Percentiles rank a stretch among this genome's conserved stretches.
phyloP scores from a whole-genome alignment of 1,284 basidiomycete genomes.

The Stereum hirsutum region DNA sequence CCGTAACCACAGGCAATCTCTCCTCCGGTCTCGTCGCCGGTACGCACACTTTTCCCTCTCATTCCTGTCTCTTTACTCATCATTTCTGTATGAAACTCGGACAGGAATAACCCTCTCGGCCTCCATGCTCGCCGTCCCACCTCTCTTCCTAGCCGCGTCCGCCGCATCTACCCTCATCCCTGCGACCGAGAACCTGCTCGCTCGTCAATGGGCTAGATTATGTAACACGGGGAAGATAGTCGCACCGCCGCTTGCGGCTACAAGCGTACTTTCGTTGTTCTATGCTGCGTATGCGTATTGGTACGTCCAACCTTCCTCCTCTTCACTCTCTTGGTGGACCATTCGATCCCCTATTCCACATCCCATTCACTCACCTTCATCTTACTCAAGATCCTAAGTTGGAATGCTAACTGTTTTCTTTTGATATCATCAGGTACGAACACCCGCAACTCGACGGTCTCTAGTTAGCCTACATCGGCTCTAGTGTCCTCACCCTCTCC shows the following conservation, averaged over 20 bases:
- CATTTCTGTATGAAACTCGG: no score
- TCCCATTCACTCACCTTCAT: no score
- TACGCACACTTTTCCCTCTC: not conserved
- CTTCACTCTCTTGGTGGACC: no score
- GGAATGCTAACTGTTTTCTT: no score
- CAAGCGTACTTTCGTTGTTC: not conserved
- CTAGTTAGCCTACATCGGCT: not conserved
- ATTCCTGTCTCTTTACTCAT: not conserved
- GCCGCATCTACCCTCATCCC: no score
- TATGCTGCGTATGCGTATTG: conserved; percentile 3
- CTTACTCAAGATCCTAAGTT: no score
- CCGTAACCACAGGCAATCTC: conserved; percentile 1
- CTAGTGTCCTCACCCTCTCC: not conserved
- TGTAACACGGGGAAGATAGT: not conserved
- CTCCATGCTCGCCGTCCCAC: conserved; percentile 2
- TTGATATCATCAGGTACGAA: no score
- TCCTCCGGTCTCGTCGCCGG: conserved; percentile 3
- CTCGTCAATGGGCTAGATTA: not conserved
- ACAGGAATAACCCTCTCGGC: conserved; percentile 1
- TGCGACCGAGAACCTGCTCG: not conserved
- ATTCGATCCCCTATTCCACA: no score
- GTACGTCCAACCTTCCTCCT: not conserved
- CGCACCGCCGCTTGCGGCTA: not conserved
- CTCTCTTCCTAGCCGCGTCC: conserved; percentile 3
- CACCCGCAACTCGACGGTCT: no score